Evolutionary conservation across 2,329 filamentous ascomycete genomes (phyloP).

Genomic region (Byssochlamys sp.): DNA sequence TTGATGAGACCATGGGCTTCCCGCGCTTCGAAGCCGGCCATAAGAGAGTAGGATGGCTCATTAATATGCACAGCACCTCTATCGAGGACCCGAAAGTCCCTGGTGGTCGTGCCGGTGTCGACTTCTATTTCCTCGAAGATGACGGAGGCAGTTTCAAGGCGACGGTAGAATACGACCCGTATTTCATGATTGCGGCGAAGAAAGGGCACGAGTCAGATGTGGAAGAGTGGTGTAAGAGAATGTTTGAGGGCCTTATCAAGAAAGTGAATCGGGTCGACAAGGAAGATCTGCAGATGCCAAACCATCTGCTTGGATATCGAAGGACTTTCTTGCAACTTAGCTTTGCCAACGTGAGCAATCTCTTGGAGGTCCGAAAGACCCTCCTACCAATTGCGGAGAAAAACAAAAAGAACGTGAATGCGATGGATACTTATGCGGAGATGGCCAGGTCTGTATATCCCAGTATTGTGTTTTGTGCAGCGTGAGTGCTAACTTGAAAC

Average conservation of each 20-base stretch:
- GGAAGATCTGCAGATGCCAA: conserved; percentile 89
- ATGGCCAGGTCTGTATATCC: conserved; percentile 59
- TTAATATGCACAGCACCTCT: conserved; percentile 84
- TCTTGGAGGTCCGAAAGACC: conserved; percentile 73
- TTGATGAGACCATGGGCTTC: conserved; percentile 94
- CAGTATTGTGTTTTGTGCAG: neutral
- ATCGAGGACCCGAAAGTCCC: conserved; percentile 75
- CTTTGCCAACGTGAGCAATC: conserved; percentile 78
- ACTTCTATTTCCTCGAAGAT: conserved; percentile 94
- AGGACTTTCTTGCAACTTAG: conserved; percentile 77
- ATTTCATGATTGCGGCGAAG: conserved; percentile 85
- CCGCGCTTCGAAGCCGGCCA: conserved; percentile 79
- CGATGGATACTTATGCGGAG: conserved; percentile 97
- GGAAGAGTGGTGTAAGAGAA: conserved; percentile 82
- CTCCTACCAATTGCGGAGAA: conserved; percentile 88
- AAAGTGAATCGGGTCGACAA: conserved; percentile 68
- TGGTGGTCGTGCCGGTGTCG: conserved; percentile 77
- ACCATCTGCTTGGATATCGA: conserved; percentile 84
- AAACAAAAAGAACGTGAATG: conserved; percentile 91
- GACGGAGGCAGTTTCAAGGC: conserved; percentile 88
- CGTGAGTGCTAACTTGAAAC: conserved; percentile 13
- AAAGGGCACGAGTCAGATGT: conserved; percentile 83
- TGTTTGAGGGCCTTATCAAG: conserved; percentile 73
- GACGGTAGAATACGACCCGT: conserved; percentile 90
- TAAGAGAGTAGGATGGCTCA: conserved; percentile 81